These are phyloP conservation scores for Argentina anserina DNA, from an alignment of 306 rosid species.

Conservation along the genomic window DNA sequence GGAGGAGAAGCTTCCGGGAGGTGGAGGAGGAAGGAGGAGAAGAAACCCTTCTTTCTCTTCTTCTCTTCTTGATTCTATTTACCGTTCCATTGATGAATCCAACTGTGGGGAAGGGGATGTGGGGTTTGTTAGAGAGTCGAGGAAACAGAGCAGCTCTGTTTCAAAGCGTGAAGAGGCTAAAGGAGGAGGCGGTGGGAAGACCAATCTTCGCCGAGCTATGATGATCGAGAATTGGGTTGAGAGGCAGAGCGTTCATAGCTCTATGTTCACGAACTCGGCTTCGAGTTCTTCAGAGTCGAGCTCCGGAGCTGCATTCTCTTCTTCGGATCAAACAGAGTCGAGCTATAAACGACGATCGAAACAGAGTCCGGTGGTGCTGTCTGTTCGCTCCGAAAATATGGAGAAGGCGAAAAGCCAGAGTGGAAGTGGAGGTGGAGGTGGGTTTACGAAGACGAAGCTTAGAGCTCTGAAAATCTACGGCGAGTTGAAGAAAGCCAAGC, in stretches of 20 bases:
- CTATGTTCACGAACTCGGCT: conserved; percentile 36
- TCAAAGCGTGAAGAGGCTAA: background rate
- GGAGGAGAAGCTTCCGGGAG: conserved; percentile 21
- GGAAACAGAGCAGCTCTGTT: conserved; percentile 25
- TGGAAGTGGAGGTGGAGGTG: conserved; percentile 25
- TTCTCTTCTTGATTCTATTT: conserved; percentile 52
- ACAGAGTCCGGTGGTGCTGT: conserved; percentile 15
- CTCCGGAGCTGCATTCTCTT: conserved; percentile 56
- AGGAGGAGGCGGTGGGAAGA: conserved; percentile 15
- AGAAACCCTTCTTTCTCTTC: conserved; percentile 76
- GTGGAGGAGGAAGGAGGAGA: conserved; percentile 39
- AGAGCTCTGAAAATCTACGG: conserved; percentile 52
- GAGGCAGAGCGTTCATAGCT: conserved; percentile 37
- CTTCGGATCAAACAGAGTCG: conserved; percentile 55
- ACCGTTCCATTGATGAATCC: conserved; percentile 53
- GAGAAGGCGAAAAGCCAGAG: conserved; percentile 19
- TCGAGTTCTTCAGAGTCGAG: conserved; percentile 63
- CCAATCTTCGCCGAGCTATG: conserved; percentile 43
- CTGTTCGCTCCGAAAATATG: conserved; percentile 18
- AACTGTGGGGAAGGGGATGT: conserved; percentile 25
- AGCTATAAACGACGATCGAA: conserved; percentile 29
- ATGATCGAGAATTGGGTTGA: conserved; percentile 67
- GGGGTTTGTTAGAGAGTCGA: conserved; percentile 21
- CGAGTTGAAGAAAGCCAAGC: conserved; percentile 63
- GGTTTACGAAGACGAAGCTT: conserved; percentile 47